Evolutionary conservation across 192 early-diverging fungal genomes (phyloP).

Genomic region (Backusella westeae): DNA sequence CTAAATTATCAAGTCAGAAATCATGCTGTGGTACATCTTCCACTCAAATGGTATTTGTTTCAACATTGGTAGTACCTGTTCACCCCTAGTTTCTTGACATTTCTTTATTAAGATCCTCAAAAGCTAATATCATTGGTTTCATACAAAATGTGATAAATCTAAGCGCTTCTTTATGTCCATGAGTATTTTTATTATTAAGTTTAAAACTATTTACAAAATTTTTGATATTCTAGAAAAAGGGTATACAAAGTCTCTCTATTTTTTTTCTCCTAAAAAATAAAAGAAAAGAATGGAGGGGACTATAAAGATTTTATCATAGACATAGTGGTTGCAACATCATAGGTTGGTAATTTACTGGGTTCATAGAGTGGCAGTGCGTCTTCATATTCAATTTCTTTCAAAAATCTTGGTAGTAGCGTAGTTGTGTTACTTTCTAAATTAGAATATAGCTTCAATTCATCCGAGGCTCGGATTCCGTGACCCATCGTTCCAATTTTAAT

Average conservation of each 20-base stretch:
- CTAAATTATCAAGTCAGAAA: no score
- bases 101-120: not conserved
- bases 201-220: not conserved
- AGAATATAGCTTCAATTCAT: conserved; percentile 18
- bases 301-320: not conserved
- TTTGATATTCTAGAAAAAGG: not conserved
- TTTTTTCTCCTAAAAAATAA: not conserved
- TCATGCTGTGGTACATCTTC: no score
- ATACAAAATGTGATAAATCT: not conserved
- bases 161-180: not conserved
- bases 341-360: conserved; percentile 10
- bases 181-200: not conserved
- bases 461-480: conserved; percentile 16
- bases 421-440: not conserved
- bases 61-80: not conserved
- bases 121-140: not conserved
- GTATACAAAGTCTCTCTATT: not conserved
- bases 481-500: conserved; percentile 24
- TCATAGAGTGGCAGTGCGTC: conserved; percentile 21
- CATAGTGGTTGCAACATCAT: conserved; percentile 1
- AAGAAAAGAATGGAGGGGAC: not conserved
- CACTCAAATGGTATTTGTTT: not conserved
- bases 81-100: not conserved
- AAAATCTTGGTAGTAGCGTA: conserved; percentile 10
- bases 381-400: conserved; percentile 15